phyloP scores from a whole-genome alignment of 306 rosid genomes.

The Acacia confusa region DNA sequence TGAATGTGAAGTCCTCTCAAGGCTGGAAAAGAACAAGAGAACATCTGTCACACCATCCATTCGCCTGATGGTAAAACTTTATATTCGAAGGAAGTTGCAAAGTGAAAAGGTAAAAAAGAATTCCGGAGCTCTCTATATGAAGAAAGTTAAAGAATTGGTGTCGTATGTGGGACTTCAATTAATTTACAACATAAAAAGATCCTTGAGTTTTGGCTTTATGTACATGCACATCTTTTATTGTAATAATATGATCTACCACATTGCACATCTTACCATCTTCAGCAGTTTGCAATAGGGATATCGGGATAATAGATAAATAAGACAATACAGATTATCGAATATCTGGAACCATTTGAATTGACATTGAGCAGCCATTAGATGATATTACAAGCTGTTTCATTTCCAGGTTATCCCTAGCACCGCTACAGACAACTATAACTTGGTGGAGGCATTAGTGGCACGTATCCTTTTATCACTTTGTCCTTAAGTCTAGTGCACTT shows the following conservation, averaged over 20 bases:
- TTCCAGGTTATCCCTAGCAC: conserved; percentile 63
- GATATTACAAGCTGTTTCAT: conserved; percentile 18
- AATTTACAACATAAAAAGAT: conserved; percentile 1
- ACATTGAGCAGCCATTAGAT: not conserved
- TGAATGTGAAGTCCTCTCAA: conserved; percentile 76
- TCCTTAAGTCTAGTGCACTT: conserved; percentile 21
- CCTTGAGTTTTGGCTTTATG: conserved; percentile 9
- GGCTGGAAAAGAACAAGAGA: conserved; percentile 56
- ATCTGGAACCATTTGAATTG: not conserved
- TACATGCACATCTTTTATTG: conserved; percentile 4
- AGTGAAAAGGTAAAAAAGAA: conserved; percentile 54
- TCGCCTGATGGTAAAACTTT: conserved; percentile 79
- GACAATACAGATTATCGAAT: not conserved
- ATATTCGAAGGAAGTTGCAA: conserved; percentile 69
- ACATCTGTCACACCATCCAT: conserved; percentile 80
- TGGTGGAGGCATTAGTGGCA: conserved; percentile 81
- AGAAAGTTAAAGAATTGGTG: not conserved
- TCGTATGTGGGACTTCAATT: conserved; percentile 17
- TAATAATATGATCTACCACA: not conserved
- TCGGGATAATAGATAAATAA: not conserved
- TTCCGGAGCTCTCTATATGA: not conserved
- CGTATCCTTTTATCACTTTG: conserved; percentile 63
- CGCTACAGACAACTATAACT: conserved; percentile 65
- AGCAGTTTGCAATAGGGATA: not conserved
- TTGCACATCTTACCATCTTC: not conserved